Evolutionary conservation across 2,329 filamentous ascomycete genomes (phyloP).

Genomic region (Cercospora canescens): DNA sequence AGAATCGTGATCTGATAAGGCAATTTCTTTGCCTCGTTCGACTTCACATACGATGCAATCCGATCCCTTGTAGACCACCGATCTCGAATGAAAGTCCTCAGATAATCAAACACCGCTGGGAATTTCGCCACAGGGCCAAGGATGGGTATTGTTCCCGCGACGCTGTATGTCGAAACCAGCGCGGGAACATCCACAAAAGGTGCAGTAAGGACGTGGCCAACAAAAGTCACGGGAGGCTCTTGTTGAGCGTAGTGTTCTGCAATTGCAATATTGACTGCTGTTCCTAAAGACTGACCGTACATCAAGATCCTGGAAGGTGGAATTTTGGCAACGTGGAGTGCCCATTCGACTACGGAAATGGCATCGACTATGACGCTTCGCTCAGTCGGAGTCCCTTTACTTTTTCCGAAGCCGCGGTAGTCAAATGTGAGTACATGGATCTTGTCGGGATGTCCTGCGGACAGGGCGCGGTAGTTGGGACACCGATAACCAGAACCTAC

Average conservation of each 20-base stretch:
- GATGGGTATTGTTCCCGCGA: conserved; percentile 57
- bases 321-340: conserved; percentile 52
- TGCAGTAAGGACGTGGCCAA: conserved; percentile 57
- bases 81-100: conserved; percentile 51
- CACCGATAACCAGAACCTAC: conserved; percentile 57
- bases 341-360: conserved; percentile 55
- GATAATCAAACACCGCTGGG: conserved; percentile 46
- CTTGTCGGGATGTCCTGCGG: conserved; percentile 50
- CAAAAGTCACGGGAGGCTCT: conserved; percentile 49
- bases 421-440: conserved; percentile 62
- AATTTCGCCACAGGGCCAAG: conserved; percentile 54
- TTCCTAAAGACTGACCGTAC: conserved; percentile 61
- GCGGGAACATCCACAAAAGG: conserved; percentile 58
- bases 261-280: conserved; percentile 52
- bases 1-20: conserved; percentile 52
- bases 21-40: conserved; percentile 33
- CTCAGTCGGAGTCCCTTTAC: conserved; percentile 57
- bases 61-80: conserved; percentile 54
- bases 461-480: conserved; percentile 58
- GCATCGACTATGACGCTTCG: conserved; percentile 57
- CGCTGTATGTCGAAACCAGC: conserved; percentile 57
- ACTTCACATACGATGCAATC: conserved; percentile 47
- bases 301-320: conserved; percentile 58
- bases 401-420: conserved; percentile 61
- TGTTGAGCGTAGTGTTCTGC: conserved; percentile 46